Evolutionary conservation across 2,329 filamentous ascomycete species (phyloP).

Genomic region (Aspergillus bombycis): DNA sequence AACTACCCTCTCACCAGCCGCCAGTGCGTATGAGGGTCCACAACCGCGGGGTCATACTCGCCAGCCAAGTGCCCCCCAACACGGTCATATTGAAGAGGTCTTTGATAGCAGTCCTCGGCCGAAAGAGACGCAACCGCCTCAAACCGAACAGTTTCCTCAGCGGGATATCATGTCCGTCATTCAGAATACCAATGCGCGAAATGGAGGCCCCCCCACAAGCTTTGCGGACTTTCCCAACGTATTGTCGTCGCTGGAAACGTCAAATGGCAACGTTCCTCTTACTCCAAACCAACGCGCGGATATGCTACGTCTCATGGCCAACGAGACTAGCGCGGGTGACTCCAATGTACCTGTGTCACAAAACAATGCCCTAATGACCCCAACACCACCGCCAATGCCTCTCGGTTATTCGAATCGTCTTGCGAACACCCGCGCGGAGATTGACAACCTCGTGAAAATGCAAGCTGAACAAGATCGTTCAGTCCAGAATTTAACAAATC

Average conservation of each 20-base stretch:
- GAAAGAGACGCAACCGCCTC: constrained; percentile 21
- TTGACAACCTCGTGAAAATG: constrained; percentile 77
- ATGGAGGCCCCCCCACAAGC: constrained; percentile 40
- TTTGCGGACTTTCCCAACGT: constrained; percentile 50
- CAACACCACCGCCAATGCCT: constrained; percentile 58
- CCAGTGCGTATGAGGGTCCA: constrained; percentile 36
- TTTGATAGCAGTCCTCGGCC: constrained; percentile 44
- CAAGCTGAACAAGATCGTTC: constrained; percentile 78
- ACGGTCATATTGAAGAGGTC: constrained; percentile 48
- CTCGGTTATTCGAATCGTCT: constrained; percentile 54
- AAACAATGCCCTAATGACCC: constrained; percentile 62
- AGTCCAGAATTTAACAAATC: constrained; percentile 72
- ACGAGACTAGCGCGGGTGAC: constrained; percentile 48
- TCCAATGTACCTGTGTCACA: constrained; percentile 38
- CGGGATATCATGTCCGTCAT: constrained; percentile 55
- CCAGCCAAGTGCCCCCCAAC: constrained; percentile 34
- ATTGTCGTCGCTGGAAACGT: constrained; percentile 48
- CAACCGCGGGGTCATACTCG: constrained; percentile 32
- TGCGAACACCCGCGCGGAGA: constrained; percentile 70
- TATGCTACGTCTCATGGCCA: constrained; percentile 52
- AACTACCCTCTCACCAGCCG: constrained; percentile 41
- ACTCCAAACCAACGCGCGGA: constrained; percentile 51
- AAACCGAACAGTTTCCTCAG: constrained; percentile 35
- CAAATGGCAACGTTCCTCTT: constrained; percentile 47
- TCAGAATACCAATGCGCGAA: constrained; percentile 50